A percentile compares a stretch with the other conserved stretches of the same genome.
These are phyloP conservation scores for Scheffersomyces segobiensis DNA, from an alignment of 1,139 yeast species.

Conservation along the genomic window DNA sequence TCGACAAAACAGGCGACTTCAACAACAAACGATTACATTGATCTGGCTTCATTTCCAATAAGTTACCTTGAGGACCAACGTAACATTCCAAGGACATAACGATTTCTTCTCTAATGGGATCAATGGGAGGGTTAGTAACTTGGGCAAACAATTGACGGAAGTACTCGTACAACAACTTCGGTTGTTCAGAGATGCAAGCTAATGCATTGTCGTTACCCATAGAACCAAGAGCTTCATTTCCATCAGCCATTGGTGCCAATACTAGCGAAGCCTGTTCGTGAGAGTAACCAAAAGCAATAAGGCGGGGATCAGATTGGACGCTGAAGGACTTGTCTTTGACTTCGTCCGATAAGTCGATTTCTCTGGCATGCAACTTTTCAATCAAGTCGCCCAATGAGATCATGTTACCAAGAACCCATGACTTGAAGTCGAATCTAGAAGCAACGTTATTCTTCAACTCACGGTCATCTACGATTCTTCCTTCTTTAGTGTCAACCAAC, in stretches of 20 bases:
- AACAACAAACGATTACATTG: slow-evolving; percentile 89
- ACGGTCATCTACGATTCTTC: slow-evolving; percentile 89
- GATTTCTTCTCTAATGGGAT: slow-evolving; percentile 93
- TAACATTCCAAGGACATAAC: slow-evolving; percentile 98
- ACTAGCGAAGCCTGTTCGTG: slow-evolving; percentile 84
- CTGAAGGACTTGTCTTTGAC: slow-evolving; percentile 24
- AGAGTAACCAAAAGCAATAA: slow-evolving; percentile 87
- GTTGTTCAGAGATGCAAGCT: slow-evolving; percentile 93
- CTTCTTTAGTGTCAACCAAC: slow-evolving; percentile 90
- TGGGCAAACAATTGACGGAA: slow-evolving; percentile 97
- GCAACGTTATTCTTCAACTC: slow-evolving; percentile 82
- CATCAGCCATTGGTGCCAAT: slow-evolving; percentile 94
- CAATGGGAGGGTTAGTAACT: slow-evolving; percentile 98
- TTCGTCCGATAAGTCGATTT: slow-evolving; percentile 30
- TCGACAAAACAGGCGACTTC: slow-evolving; percentile 78
- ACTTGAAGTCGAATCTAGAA: slow-evolving; percentile 85
- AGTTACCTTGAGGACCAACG: slow-evolving; percentile 96
- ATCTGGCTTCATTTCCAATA: slow-evolving; percentile 85
- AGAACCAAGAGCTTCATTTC: slow-evolving; percentile 93
- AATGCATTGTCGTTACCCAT: slow-evolving; percentile 99
- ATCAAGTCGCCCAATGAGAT: slow-evolving; percentile 77
- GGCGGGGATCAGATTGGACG: slow-evolving; percentile 79
- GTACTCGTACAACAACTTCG: slow-evolving; percentile 86
- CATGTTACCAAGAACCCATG: slow-evolving; percentile 88
- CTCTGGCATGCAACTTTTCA: slow-evolving; percentile 56